These are phyloP conservation scores for Trichosporon coremiiforme DNA, from an alignment of 1,284 basidiomycete genomes.

Conservation along the genomic window DNA sequence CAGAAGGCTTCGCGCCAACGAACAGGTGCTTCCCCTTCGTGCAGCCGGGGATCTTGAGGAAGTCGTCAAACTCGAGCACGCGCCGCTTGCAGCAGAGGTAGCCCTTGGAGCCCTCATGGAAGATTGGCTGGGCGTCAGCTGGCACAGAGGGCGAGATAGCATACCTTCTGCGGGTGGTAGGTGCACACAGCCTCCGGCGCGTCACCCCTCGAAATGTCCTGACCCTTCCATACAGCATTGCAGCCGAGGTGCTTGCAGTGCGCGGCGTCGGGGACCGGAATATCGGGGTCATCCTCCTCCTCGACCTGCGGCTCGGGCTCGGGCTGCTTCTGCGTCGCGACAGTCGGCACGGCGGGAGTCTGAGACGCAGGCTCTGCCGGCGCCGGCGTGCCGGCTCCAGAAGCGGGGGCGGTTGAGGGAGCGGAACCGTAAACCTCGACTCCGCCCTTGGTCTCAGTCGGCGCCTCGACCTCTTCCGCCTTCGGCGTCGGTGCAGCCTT, in stretches of 20 bases:
- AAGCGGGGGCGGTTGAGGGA: conserved; percentile 32
- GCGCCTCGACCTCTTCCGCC: conserved; percentile 49
- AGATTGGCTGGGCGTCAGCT: conserved; percentile 69
- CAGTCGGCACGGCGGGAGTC: conserved; percentile 33
- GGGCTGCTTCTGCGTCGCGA: conserved; percentile 35
- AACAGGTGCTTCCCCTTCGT: conserved; percentile 83
- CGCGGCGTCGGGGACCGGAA: conserved; percentile 61
- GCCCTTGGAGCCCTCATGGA: conserved; percentile 72
- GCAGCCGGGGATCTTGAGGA: conserved; percentile 87
- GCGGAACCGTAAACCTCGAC: conserved; percentile 51
- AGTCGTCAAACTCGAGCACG: conserved; percentile 94
- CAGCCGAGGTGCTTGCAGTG: conserved; percentile 77
- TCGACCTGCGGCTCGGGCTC: conserved; percentile 58
- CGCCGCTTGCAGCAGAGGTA: conserved; percentile 81
- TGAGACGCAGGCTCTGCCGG: conserved; percentile 13
- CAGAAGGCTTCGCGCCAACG: conserved; percentile 61
- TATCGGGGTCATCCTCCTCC: conserved; percentile 69
- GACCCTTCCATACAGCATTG: conserved; percentile 66
- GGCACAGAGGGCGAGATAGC: conserved; percentile 38
- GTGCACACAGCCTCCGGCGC: conserved; percentile 72
- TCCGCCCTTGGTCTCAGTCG: conserved; percentile 46
- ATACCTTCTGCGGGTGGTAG: conserved; percentile 82
- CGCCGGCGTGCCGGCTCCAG: conserved; percentile 37
- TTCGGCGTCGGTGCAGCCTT: background rate
- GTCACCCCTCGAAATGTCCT: conserved; percentile 69